Base-by-base conservation (phyloP, 2,329 filamentous ascomycete species). In the Karstenula rhodostoma region DNA sequence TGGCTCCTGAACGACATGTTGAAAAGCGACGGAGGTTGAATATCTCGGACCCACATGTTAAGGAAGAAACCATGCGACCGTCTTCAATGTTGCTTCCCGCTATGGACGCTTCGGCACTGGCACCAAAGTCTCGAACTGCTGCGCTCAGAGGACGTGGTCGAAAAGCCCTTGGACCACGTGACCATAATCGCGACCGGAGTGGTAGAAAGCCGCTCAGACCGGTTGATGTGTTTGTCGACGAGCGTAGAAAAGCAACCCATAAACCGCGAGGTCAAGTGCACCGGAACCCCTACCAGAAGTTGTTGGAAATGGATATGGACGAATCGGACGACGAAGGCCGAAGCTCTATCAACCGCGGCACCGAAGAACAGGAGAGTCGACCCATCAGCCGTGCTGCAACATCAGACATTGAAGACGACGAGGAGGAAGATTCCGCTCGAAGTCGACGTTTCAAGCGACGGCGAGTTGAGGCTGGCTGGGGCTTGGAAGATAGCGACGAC, bases 281-380 rank as follows among this genome's bases (percentile, higher is more conserved):
- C 25, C 22, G 49, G 85, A 17, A 88, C 93, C 56, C 91, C 92
- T 7, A 84, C 74, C 90, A 96, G 78, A 87, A 89, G 35, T 83
- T 95, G 63, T 86, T 90, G 65, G 86, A 89, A 72, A 87, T 90
- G 63, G 91, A 90, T 64, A 90, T 90, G 40, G 92, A 97, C 75
- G 96, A 93, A 0, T 94, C 97, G 65, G 94, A 84, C 57, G 82
- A 96, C 67, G 93, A 97, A 64, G 86, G 86, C 49, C 80, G 84
- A 52, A 90, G 86, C 35, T 87, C 90, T 13, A 78, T 89, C 51
- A 87, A 86, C 13, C 85, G 89, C 48, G 93, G 94, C 73, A 96
- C 92, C 0, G 94, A 96, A 73, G 94, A 95, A 66, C 88, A 89
- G 35, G 94, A 95, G 61, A 96, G 92, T 64, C 87, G 90, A 44